Base-by-base conservation (phyloP, 305 asterid species). In the Vinca major region DNA sequence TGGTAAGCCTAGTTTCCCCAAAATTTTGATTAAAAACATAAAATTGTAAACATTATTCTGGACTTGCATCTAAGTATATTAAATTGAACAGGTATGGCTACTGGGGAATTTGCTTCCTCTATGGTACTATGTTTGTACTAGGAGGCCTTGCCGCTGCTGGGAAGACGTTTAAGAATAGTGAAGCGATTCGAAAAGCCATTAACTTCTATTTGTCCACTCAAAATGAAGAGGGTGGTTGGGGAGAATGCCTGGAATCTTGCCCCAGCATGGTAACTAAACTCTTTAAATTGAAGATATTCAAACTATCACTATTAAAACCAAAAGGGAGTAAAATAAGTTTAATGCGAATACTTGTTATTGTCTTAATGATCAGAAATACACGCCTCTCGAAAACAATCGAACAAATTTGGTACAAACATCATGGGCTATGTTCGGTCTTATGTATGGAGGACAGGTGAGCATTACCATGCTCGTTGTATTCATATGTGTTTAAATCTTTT, bases 221-320 rank as follows among this genome's bases (percentile, higher is more conserved):
- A 65, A 90, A 88, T n/a, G 83, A 86, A 76, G 89, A 90, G 73
- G 97, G 96, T 36, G 95, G 96, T 58, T 90, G 96, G 96, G 97
- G 96, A 67, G 97, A 90, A 74, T 79, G 86, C 77, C 82, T 74
- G 0, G 84, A 85, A 69, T 86, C 97, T 51, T 86, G 97, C 78
- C 92, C 90, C 55, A 81, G 79, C 88, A 84, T 85, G 96, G 97
- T 85, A 80, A 55, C 0, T 10, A 9, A 21, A 10, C 39, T 12
- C 5, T 20, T 56, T 17, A 8, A 16, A 17, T 45, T 7, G 12
- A 39, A 62, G 19, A 16, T 56, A 3, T 11, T 56, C 21, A 17
- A 26, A 58, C 44, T 39, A 26, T 13, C 44, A 4, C 44, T 21
- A 2, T 21, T 7, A 36, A 21, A 60, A 60, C 1, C 45, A 4